phyloP scores from a whole-genome alignment of 768 basidiomycete species.

The Hypholoma fasciculare region DNA sequence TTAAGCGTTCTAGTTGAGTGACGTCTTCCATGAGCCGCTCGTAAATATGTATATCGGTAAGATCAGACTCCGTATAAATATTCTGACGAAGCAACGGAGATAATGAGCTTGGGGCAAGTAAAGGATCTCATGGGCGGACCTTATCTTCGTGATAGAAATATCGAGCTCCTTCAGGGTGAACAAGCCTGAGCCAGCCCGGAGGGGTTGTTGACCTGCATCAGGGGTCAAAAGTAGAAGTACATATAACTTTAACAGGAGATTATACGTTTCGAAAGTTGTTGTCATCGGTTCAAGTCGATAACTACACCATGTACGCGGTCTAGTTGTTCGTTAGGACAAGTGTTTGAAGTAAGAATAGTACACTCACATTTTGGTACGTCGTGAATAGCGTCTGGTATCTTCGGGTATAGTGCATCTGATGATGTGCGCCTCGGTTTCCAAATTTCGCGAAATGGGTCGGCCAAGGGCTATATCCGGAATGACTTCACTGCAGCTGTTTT shows the following conservation, averaged over 20 bases:
- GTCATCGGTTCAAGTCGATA: slow-evolving; percentile 10
- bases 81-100: slow-evolving; percentile 29
- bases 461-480: no score
- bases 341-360: background rate
- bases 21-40: slow-evolving; percentile 37
- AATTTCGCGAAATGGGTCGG: no score
- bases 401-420: slow-evolving; percentile 20
- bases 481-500: no score
- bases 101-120: background rate
- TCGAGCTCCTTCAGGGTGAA: slow-evolving; percentile 62
- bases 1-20: slow-evolving; percentile 25
- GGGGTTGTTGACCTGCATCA: slow-evolving; percentile 19
- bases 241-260: background rate
- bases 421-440: background rate
- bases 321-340: background rate
- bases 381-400: slow-evolving; percentile 16
- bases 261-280: slow-evolving; percentile 10
- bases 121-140: slow-evolving; percentile 26
- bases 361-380: slow-evolving; percentile 22
- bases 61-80: slow-evolving; percentile 55
- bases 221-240: background rate
- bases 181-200: slow-evolving; percentile 43
- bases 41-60: slow-evolving; percentile 37
- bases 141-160: slow-evolving; percentile 53
- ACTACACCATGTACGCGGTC: background rate